Conservation (phyloP, 306 rosid genomes). For the Abrus pulchellus region DNA sequence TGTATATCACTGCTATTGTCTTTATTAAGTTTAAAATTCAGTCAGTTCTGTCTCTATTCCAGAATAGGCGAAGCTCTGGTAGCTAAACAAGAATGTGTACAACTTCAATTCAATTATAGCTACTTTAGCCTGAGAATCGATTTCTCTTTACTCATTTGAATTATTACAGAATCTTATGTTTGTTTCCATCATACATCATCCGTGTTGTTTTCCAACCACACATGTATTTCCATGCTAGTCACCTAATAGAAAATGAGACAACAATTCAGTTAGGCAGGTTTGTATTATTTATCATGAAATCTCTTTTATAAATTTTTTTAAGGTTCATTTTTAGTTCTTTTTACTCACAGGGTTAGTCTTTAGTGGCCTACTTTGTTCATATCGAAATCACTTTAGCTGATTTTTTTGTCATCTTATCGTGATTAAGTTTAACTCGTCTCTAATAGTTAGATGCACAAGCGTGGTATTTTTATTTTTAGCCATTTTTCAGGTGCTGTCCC, state of each 20-base stretch:
- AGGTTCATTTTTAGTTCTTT: too few relatives aligned
- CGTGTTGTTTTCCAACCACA: slow-evolving; percentile 2
- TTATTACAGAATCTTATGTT: neutral
- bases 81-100: slow-evolving; percentile 3
- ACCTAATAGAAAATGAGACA: slow-evolving; percentile 12
- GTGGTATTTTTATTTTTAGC: too few relatives aligned
- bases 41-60: slow-evolving; percentile 3
- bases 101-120: neutral
- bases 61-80: neutral
- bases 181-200: slow-evolving; percentile 11
- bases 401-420: too few relatives aligned
- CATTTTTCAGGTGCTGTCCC: too few relatives aligned
- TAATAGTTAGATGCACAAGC: too few relatives aligned
- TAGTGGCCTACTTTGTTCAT: too few relatives aligned
- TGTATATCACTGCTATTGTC: slow-evolving; percentile 1
- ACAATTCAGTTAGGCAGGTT: slow-evolving; percentile 9
- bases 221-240: slow-evolving; percentile 2
- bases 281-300: neutral
- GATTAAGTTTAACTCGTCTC: too few relatives aligned
- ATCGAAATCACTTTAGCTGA: too few relatives aligned
- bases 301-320: too few relatives aligned
- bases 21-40: slow-evolving; percentile 1
- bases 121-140: neutral
- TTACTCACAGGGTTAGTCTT: too few relatives aligned
- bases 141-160: neutral